A percentile compares a stretch with the other conserved stretches of the same genome.
These are phyloP conservation scores for Hypericum perforatum DNA, from an alignment of 345 rosid species.

Conservation along the genomic window DNA sequence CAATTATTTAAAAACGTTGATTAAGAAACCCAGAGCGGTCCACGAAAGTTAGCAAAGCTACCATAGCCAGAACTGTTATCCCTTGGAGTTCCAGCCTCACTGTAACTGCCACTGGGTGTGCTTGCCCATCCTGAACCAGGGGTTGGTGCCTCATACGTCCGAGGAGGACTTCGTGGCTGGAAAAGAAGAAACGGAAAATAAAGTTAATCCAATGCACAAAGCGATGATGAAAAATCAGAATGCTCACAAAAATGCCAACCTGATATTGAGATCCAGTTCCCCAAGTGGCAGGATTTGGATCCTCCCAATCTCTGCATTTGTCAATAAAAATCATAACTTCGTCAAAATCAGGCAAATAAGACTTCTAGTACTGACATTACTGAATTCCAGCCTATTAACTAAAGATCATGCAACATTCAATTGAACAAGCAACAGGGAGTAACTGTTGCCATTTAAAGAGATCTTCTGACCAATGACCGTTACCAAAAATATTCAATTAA, in stretches of 20 bases:
- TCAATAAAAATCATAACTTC: not conserved
- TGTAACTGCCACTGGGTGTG: constrained; percentile 86
- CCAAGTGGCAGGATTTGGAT: constrained; percentile 91
- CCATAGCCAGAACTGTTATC: constrained; percentile 68
- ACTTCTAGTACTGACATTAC: too few relatives aligned
- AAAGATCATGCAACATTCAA: too few relatives aligned
- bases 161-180: constrained; percentile 91
- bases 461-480: too few relatives aligned
- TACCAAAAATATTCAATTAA: too few relatives aligned
- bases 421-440: too few relatives aligned
- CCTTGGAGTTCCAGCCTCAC: constrained; percentile 90
- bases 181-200: constrained; percentile 7
- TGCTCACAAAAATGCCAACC: constrained; percentile 26
- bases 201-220: not conserved
- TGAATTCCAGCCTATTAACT: too few relatives aligned
- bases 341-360: too few relatives aligned
- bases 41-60: constrained; percentile 17
- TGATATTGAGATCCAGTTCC: constrained; percentile 81
- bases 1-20: constrained; percentile 4
- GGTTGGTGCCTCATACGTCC: constrained; percentile 88
- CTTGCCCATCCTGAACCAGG: constrained; percentile 91
- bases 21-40: not conserved
- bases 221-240: not conserved
- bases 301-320: constrained; percentile 77
- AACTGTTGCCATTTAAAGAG: too few relatives aligned